Evolutionary conservation across 164 flowering plant genomes (phyloP).

Genomic region (Kingdonia uniflora): DNA sequence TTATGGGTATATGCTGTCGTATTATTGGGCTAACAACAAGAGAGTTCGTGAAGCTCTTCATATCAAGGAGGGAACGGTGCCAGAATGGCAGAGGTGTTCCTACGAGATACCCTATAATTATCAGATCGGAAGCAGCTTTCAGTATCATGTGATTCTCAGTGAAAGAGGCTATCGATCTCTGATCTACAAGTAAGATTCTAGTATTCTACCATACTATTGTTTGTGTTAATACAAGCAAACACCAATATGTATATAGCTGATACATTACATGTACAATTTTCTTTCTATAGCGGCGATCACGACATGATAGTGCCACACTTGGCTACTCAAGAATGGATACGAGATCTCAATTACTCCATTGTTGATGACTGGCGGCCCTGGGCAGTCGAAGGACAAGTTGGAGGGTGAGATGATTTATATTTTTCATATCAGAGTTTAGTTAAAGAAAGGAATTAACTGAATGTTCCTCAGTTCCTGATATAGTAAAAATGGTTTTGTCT

Average conservation of each 20-base stretch:
- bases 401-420: constrained; percentile 26
- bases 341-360: constrained; percentile 36
- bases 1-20: neutral
- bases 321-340: constrained; percentile 48
- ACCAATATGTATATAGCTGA: neutral
- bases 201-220: neutral
- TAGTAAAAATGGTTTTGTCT: too few relatives aligned
- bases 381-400: constrained; percentile 35
- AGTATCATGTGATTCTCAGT: constrained; percentile 17
- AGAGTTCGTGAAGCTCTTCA: constrained; percentile 21
- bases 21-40: constrained; percentile 26
- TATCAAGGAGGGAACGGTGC: constrained; percentile 14
- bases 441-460: too few relatives aligned
- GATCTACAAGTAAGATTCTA: constrained; percentile 10
- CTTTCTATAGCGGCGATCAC: constrained; percentile 45
- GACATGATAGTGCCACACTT: constrained; percentile 27
- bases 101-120: constrained; percentile 7
- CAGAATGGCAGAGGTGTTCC: constrained; percentile 24
- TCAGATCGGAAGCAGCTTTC: constrained; percentile 11
- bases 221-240: neutral
- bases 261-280: neutral
- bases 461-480: neutral
- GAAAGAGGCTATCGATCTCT: constrained; percentile 13
- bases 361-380: constrained; percentile 53
- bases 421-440: neutral